phyloP scores from a whole-genome alignment of 108 stramenopile genomes.

The Nitzschia inconspicua region DNA sequence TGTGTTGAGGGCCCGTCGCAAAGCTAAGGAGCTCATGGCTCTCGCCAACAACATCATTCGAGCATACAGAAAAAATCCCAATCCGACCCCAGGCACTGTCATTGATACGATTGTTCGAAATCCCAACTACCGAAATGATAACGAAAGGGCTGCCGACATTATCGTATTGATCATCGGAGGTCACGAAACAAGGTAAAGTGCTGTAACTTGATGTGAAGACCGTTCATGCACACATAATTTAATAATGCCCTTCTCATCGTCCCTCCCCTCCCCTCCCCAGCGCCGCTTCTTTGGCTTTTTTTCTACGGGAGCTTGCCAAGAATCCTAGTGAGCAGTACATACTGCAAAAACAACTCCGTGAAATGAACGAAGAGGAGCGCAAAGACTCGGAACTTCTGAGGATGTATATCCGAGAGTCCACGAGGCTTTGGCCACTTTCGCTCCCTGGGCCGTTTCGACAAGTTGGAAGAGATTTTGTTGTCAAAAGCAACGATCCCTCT shows the following conservation, averaged over 20 bases:
- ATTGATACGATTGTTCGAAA: constrained; percentile 19
- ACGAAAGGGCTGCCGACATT: constrained; percentile 28
- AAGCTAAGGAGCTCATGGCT: background rate
- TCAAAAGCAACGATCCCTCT: too few relatives aligned
- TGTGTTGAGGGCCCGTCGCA: too few relatives aligned
- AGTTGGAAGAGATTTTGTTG: constrained; percentile 19
- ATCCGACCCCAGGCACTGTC: constrained; percentile 10
- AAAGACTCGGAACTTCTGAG: background rate
- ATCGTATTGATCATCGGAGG: constrained; percentile 18
- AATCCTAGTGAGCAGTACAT: constrained; percentile 26
- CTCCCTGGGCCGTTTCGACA: constrained; percentile 26
- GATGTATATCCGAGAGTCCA: constrained; percentile 34
- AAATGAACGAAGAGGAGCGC: background rate
- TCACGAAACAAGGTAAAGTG: too few relatives aligned
- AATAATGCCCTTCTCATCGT: background rate
- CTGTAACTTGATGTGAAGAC: too few relatives aligned
- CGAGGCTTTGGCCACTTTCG: constrained; percentile 38
- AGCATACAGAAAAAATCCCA: constrained; percentile 1
- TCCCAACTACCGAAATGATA: constrained; percentile 21
- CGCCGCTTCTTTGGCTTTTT: constrained; percentile 37
- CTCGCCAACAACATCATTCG: constrained; percentile 16
- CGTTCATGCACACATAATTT: too few relatives aligned
- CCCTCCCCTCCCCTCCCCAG: constrained; percentile 13
- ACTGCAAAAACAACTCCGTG: constrained; percentile 7
- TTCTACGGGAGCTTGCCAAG: constrained; percentile 27